Base-by-base conservation (phyloP, 164 flowering plant species). In the Platanus orientalis region DNA sequence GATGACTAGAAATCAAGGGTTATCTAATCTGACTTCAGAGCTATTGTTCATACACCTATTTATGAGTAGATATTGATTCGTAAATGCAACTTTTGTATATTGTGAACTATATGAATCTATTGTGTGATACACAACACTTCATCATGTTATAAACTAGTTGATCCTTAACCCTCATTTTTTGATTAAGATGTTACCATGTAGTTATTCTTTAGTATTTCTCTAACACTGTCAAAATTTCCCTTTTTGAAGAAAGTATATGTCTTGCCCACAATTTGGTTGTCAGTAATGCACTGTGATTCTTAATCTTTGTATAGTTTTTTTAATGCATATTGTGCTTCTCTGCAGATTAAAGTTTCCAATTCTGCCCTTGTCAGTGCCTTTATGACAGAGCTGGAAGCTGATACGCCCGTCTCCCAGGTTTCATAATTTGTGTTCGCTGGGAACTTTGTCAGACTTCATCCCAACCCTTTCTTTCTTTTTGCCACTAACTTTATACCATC, bases 321-420 rank as follows among this genome's bases (percentile, higher is more conserved):
- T n/a, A n/a, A 23, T 69, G 51, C 44, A 62, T 23, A 48, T 71
- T 69, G 26, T 59, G 53, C 20, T 47, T n/a, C 56, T 54, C 21
- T 13, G 36, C 85, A 94, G 99, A 88, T 95, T 45, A 92, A 95
- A 71, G 97, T 95, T 69, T 91, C 97, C 58, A 94, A 94, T 79
- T 94, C 97, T 74, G 93, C 99, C 5, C 96, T 94, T 63, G 73
- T 89, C 62, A 91, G 96, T 76, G 96, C 99, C 47, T 89, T 89
- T 64, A 94, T 94, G 99, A 89, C 96, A 19, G 89, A 85, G 69
- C 79, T 89, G 47, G 97, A 95, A 73, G 66, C 94, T 54, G 99
- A 92, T 68, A 44, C 97, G 39, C 92, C 92, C 40, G 92, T 91
- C 55, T 72, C 82, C 53, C 97, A 92, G 93, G 99, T 77, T 56